Evolutionary conservation across 2,329 filamentous ascomycete species (phyloP).

Genomic region (Claviceps monticola): DNA sequence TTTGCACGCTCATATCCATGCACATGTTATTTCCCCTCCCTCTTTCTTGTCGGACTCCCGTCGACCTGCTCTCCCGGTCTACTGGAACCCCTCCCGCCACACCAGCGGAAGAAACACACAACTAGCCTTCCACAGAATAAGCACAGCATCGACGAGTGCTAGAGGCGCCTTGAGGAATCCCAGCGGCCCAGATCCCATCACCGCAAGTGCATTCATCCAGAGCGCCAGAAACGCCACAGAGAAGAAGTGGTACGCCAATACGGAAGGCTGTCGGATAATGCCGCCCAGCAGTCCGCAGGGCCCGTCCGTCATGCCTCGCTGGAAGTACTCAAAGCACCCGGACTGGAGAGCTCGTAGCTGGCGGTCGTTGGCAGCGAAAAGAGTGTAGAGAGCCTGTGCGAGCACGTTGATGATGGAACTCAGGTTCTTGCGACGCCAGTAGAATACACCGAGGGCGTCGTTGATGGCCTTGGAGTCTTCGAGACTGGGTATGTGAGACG

Average conservation of each 20-base stretch:
- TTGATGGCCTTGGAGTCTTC: constrained; percentile 52
- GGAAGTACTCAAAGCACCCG: constrained; percentile 90
- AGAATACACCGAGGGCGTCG: constrained; percentile 58
- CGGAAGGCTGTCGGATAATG: constrained; percentile 60
- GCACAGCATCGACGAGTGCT: constrained; percentile 47
- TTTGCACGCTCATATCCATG: too few species aligned
- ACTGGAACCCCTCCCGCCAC: constrained; percentile 43
- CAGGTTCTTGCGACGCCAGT: constrained; percentile 73
- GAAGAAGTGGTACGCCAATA: constrained; percentile 90
- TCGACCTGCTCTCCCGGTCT: background rate
- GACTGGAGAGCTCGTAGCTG: constrained; percentile 69
- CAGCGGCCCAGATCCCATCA: constrained; percentile 19
- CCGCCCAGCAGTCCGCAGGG: constrained; percentile 74
- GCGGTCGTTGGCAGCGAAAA: constrained; percentile 75
- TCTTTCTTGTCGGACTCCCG: background rate
- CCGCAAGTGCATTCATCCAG: constrained; percentile 41
- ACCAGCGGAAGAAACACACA: constrained; percentile 75
- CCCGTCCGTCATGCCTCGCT: constrained; percentile 58
- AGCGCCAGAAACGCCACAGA: constrained; percentile 79
- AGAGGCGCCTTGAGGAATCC: constrained; percentile 39
- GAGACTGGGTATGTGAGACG: constrained; percentile 53
- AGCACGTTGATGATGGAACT: constrained; percentile 92
- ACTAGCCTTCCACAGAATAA: constrained; percentile 69
- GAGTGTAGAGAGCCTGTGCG: constrained; percentile 80
- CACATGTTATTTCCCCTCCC: background rate